These are phyloP conservation scores for Irpex sp. DNA, from an alignment of 1,284 basidiomycete genomes.

Conservation along the genomic window DNA sequence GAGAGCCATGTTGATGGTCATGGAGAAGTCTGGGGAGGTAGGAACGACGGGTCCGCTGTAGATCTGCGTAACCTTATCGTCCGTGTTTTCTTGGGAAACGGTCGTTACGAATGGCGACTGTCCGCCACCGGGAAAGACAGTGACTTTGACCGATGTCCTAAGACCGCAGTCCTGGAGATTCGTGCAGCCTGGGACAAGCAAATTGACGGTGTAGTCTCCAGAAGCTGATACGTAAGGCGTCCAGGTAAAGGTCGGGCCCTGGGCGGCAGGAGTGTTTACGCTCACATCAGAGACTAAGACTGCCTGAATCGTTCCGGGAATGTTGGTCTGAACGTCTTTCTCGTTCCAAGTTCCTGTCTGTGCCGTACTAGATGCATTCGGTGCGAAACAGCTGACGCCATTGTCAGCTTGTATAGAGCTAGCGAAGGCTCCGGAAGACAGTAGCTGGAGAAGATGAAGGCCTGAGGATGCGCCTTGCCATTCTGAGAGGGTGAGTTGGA, in stretches of 20 bases:
- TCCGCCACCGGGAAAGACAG: conserved; percentile 75
- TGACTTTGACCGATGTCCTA: conserved; percentile 82
- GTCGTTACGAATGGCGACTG: conserved; percentile 62
- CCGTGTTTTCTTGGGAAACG: conserved; percentile 71
- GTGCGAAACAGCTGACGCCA: conserved; percentile 70
- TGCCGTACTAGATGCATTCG: conserved; percentile 60
- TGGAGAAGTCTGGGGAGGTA: conserved; percentile 66
- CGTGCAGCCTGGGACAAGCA: conserved; percentile 86
- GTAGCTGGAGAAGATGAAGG: conserved; percentile 84
- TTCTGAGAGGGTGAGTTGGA: conserved; percentile 76
- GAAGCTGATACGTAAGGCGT: conserved; percentile 86
- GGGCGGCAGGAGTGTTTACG: conserved; percentile 57
- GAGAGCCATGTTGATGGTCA: conserved; percentile 71
- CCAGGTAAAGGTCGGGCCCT: conserved; percentile 82
- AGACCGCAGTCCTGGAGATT: conserved; percentile 76
- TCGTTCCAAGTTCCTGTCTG: conserved; percentile 69
- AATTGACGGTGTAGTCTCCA: conserved; percentile 82
- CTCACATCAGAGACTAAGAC: conserved; percentile 71
- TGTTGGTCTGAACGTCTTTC: conserved; percentile 61
- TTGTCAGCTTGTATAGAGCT: conserved; percentile 65
- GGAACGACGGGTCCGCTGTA: conserved; percentile 84
- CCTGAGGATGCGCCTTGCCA: conserved; percentile 82
- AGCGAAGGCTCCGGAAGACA: conserved; percentile 88
- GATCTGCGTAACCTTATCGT: conserved; percentile 61
- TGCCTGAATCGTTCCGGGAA: conserved; percentile 76